A percentile compares a stretch with the other conserved stretches of the same genome.
Conservation (phyloP, 2,329 filamentous ascomycete species). For the Fusarium sp. region DNA sequence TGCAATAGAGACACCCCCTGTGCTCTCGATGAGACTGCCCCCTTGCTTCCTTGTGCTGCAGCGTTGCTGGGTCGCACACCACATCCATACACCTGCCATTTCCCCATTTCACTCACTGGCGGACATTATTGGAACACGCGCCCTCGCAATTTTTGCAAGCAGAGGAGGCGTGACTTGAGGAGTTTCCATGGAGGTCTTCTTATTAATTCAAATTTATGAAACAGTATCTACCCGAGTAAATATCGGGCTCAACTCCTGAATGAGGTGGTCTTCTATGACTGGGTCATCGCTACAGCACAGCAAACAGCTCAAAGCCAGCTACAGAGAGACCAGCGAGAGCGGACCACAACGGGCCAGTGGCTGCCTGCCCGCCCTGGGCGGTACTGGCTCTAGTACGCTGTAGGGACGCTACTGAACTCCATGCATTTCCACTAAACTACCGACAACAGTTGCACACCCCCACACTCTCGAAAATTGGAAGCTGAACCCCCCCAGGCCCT, state of each 20-base stretch:
- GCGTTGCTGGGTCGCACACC: slow-evolving; percentile 37
- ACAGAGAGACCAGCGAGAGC: background rate
- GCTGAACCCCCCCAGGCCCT: slow-evolving; percentile 43
- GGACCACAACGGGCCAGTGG: slow-evolving; percentile 28
- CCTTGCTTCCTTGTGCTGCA: slow-evolving; percentile 39
- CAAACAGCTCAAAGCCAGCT: background rate
- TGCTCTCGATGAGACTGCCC: slow-evolving; percentile 4
- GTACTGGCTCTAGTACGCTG: slow-evolving; percentile 20
- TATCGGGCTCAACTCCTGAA: background rate
- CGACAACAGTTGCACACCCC: slow-evolving; percentile 28
- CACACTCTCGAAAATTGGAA: slow-evolving; percentile 30
- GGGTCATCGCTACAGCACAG: background rate
- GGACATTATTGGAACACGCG: slow-evolving; percentile 5
- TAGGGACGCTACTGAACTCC: too few species aligned
- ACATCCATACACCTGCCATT: slow-evolving; percentile 29
- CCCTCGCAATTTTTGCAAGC: slow-evolving; percentile 11
- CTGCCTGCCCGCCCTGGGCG: slow-evolving; percentile 18
- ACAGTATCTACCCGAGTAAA: background rate
- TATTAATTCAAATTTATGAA: background rate
- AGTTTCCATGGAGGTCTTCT: background rate
- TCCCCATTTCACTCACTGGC: slow-evolving; percentile 21
- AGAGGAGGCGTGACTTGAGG: slow-evolving; percentile 5
- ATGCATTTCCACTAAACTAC: slow-evolving; percentile 29
- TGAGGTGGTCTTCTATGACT: slow-evolving; percentile 3
- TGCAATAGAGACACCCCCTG: slow-evolving; percentile 30